Evolutionary conservation across 2,329 filamentous ascomycete genomes (phyloP).

Genomic region (Colletotrichum costaricense): DNA sequence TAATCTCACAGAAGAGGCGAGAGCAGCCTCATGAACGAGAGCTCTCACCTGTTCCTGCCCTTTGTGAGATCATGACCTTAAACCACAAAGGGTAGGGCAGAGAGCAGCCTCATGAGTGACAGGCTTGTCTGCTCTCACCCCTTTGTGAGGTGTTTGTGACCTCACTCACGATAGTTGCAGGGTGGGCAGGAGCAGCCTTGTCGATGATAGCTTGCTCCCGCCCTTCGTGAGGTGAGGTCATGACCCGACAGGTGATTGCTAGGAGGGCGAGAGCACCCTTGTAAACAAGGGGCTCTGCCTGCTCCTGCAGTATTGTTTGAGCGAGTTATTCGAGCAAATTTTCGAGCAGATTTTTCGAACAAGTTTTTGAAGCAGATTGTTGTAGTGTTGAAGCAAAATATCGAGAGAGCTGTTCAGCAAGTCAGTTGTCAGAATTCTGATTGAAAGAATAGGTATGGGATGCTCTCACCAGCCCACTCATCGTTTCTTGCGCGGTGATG

Average conservation of each 20-base stretch:
- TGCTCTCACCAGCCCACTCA: not conserved
- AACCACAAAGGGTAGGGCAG: no score
- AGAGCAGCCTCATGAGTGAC: no score
- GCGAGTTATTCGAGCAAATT: not conserved
- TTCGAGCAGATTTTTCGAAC: no score
- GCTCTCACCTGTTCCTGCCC: no score
- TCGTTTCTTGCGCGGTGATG: not conserved
- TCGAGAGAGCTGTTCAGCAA: not conserved
- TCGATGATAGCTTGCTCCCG: not conserved
- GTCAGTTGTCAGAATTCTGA: not conserved
- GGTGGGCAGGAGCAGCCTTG: not conserved
- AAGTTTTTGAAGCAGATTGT: no score
- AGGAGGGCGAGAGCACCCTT: constrained; percentile 1
- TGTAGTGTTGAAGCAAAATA: no score
- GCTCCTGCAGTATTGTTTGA: not conserved
- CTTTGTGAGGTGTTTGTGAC: no score
- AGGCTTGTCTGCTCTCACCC: no score
- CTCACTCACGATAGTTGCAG: not conserved
- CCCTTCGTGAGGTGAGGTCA: not conserved
- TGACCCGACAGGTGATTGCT: not conserved
- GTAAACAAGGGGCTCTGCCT: not conserved
- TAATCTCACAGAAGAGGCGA: no score
- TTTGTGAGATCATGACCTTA: no score
- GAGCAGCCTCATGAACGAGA: no score
- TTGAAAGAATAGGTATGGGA: not conserved